A percentile compares a stretch with the other conserved stretches of the same genome.
Evolutionary conservation across 2,329 filamentous ascomycete genomes (phyloP).

Genomic region (Neospermospora avenae): DNA sequence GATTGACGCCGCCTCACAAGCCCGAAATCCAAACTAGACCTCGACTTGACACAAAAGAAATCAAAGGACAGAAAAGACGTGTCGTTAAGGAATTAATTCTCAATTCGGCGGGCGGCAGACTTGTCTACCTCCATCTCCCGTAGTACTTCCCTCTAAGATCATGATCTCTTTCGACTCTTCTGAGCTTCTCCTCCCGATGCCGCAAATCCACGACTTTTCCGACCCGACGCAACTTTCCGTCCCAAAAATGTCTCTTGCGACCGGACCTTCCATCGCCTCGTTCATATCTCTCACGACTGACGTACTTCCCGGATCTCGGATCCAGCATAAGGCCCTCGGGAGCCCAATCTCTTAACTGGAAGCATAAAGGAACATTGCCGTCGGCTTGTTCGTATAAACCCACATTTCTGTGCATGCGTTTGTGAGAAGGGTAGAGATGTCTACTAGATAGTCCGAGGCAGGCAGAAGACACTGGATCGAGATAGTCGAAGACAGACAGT

Average conservation of each 20-base stretch:
- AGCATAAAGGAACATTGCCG: slow-evolving; percentile 16
- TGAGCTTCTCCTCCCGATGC: slow-evolving; percentile 3
- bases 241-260: slow-evolving; percentile 3
- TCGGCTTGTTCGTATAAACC: slow-evolving; percentile 16
- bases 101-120: too few species aligned
- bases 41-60: not conserved
- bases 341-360: slow-evolving; percentile 19
- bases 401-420: slow-evolving; percentile 19
- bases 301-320: slow-evolving; percentile 18
- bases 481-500: slow-evolving; percentile 20
- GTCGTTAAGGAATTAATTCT: not conserved
- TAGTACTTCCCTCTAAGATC: slow-evolving; percentile 1
- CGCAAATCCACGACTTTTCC: not conserved
- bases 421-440: slow-evolving; percentile 21
- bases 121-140: not conserved
- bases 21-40: not conserved
- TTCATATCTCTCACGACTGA: slow-evolving; percentile 18
- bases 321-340: slow-evolving; percentile 19
- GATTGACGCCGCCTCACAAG: too few species aligned
- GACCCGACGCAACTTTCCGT: slow-evolving; percentile 8
- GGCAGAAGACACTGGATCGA: slow-evolving; percentile 22
- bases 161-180: not conserved
- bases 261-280: slow-evolving; percentile 6
- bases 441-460: slow-evolving; percentile 21
- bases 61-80: not conserved